phyloP scores from a whole-genome alignment of 495 filamentous ascomycete genomes.

The Aspergillus haitiensis region DNA sequence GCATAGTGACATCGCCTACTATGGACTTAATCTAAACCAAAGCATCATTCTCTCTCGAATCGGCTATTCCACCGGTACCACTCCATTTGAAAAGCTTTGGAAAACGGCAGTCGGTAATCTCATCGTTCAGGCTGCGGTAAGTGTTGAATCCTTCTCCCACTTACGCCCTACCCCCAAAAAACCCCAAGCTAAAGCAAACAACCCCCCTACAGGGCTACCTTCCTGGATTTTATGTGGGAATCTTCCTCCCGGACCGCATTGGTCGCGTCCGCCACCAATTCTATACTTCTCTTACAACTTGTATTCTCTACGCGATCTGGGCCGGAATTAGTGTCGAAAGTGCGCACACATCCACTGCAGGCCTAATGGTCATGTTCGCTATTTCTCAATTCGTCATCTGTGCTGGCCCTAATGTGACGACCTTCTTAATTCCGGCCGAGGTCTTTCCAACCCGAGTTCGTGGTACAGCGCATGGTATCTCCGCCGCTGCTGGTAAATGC shows the following conservation, averaged over 20 bases:
- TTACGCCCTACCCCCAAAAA: background rate
- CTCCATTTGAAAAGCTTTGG: constrained; percentile 1
- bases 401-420: background rate
- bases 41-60: constrained; percentile 2
- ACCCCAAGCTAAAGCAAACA: background rate
- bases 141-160: background rate
- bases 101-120: background rate
- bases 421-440: background rate
- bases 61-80: background rate
- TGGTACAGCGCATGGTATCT: background rate
- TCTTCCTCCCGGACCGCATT: constrained; percentile 4
- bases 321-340: background rate
- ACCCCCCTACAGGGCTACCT: background rate
- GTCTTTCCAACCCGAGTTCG: background rate
- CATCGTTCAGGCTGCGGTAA: background rate
- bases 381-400: constrained; percentile 2
- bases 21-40: constrained; percentile 1
- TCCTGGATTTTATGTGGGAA: background rate
- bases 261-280: constrained; percentile 3
- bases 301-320: background rate
- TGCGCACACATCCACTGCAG: background rate
- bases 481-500: background rate
- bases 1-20: background rate
- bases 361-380: constrained; percentile 2
- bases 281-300: background rate